Evolutionary conservation across 306 rosid species (phyloP).

Genomic region (Parietaria judaica): DNA sequence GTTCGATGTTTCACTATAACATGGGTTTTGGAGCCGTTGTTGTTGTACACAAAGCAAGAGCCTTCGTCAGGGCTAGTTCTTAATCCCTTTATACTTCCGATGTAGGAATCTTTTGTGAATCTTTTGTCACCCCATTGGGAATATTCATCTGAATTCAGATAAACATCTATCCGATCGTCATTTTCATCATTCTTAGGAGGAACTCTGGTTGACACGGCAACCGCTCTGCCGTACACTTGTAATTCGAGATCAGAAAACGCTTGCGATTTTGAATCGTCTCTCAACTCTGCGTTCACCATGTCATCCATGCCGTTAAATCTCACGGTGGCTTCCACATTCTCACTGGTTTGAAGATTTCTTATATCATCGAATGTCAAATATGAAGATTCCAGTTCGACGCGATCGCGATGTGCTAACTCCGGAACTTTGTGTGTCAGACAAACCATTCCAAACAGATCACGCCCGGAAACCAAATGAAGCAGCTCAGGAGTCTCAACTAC

Average conservation of each 20-base stretch:
- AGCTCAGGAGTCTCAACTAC: constrained; percentile 75
- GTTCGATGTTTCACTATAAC: constrained; percentile 87
- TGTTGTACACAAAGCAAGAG: constrained; percentile 64
- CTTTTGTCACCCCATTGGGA: constrained; percentile 21
- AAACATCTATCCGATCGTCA: constrained; percentile 68
- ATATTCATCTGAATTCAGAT: constrained; percentile 42
- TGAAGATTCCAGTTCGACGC: constrained; percentile 40
- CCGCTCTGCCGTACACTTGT: constrained; percentile 69
- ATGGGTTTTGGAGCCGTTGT: constrained; percentile 67
- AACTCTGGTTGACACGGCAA: constrained; percentile 65
- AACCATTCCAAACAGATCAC: constrained; percentile 91
- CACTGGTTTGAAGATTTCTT: constrained; percentile 24
- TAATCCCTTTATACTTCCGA: constrained; percentile 76
- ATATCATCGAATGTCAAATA: constrained; percentile 22
- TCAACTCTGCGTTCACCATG: constrained; percentile 24
- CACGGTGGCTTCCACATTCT: constrained; percentile 22
- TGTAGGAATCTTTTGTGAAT: constrained; percentile 28
- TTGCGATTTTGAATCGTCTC: constrained; percentile 32
- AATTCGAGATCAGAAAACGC: constrained; percentile 69
- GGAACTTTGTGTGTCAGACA: constrained; percentile 41
- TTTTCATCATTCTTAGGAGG: constrained; percentile 49
- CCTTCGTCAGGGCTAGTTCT: constrained; percentile 81
- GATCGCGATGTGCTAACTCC: constrained; percentile 35
- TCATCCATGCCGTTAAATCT: constrained; percentile 24
- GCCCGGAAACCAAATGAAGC: constrained; percentile 91